These are phyloP conservation scores for Gnaphalium uliginosum DNA, from an alignment of 129 eudicot genomes.

Conservation along the genomic window DNA sequence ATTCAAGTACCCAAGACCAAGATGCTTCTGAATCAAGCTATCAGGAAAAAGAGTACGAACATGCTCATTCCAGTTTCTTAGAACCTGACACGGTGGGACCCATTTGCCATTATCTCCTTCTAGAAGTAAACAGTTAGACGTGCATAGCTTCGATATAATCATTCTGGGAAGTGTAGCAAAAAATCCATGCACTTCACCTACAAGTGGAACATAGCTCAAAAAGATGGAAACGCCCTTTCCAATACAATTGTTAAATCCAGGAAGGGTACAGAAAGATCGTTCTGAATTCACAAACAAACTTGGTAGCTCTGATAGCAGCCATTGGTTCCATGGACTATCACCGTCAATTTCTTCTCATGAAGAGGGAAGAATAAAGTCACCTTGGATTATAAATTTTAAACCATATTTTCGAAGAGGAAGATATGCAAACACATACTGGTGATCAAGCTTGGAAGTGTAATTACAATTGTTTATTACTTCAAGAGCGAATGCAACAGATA, in stretches of 20 bases:
- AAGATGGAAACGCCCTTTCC: constrained; percentile 72
- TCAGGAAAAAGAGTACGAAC: constrained; percentile 64
- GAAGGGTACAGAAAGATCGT: constrained; percentile 68
- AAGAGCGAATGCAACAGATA: constrained; percentile 80
- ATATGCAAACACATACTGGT: constrained; percentile 88
- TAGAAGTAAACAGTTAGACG: constrained; percentile 66
- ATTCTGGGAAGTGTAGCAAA: constrained; percentile 84
- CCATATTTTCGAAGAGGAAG: constrained; percentile 93
- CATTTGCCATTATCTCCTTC: constrained; percentile 58
- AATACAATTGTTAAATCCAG: constrained; percentile 50
- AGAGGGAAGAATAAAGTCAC: constrained; percentile 94
- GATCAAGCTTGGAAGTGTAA: constrained; percentile 58
- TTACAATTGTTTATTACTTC: constrained; percentile 46
- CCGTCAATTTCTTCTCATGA: constrained; percentile 97
- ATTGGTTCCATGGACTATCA: constrained; percentile 89
- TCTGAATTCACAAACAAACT: constrained; percentile 62
- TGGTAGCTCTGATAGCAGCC: constrained; percentile 83
- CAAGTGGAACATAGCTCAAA: constrained; percentile 81
- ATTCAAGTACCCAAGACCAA: constrained; percentile 81
- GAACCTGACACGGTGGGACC: constrained; percentile 89
- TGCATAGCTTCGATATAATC: constrained; percentile 73
- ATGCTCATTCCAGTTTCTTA: constrained; percentile 77
- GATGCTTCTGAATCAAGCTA: constrained; percentile 67
- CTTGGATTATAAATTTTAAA: constrained; percentile 85
- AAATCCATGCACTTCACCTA: constrained; percentile 91